Conservation (phyloP, 176 grass and related monocot genomes). For the Triticum dicoccoides region DNA sequence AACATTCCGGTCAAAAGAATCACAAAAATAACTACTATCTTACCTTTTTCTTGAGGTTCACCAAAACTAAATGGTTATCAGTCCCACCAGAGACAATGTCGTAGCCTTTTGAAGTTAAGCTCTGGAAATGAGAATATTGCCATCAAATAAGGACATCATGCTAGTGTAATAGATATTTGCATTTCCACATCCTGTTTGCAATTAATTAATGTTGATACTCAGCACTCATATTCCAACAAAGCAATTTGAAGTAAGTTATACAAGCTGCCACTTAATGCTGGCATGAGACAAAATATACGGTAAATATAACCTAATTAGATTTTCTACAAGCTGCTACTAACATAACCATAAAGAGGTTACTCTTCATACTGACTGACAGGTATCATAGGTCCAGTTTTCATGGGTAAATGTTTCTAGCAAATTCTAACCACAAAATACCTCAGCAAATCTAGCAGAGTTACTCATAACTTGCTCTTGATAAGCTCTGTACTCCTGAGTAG, state of each 20-base stretch:
- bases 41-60: slow-evolving; percentile 98
- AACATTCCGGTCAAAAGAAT: not conserved
- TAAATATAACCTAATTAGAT: not conserved
- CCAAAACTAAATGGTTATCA: slow-evolving; percentile 98
- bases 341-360: not conserved
- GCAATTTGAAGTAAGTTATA: slow-evolving; percentile 7
- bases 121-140: slow-evolving; percentile 53
- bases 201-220: not conserved
- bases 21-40: not conserved
- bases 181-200: not conserved
- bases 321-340: not conserved
- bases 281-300: too few relatives aligned
- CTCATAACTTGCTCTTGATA: slow-evolving; percentile 98
- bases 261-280: not conserved
- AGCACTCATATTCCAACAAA: slow-evolving; percentile 4
- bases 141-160: slow-evolving; percentile 23
- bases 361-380: not conserved
- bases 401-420: not conserved
- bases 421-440: slow-evolving; percentile 45
- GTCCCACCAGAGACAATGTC: slow-evolving; percentile 97
- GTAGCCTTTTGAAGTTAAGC: slow-evolving; percentile 69
- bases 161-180: slow-evolving; percentile 9
- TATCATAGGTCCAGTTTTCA: not conserved
- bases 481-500: slow-evolving; percentile 71
- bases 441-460: slow-evolving; percentile 93